Percentiles rank a stretch among this genome's conserved stretches.
phyloP scores from a whole-genome alignment of 2,329 filamentous ascomycete species.

The Aspergillus luchuensis region DNA sequence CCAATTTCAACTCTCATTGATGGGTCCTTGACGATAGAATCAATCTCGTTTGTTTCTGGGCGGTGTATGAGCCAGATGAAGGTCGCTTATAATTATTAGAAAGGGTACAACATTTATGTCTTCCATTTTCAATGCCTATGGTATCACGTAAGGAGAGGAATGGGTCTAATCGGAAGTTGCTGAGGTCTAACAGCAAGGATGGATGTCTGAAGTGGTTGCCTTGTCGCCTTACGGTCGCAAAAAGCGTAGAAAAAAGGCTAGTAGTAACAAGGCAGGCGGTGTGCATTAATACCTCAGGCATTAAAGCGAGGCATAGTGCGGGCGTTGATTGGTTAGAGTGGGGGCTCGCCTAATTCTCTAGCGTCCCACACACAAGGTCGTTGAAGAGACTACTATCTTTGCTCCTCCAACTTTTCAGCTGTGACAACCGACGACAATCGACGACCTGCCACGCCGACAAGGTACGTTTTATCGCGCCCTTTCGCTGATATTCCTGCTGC shows the following conservation, averaged over 20 bases:
- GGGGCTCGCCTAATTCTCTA: constrained; percentile 44
- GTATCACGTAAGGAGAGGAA: too few relatives aligned
- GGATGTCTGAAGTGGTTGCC: neutral
- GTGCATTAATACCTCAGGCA: constrained; percentile 18
- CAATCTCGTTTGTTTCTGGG: neutral
- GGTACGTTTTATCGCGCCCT: constrained; percentile 35
- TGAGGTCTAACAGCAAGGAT: neutral
- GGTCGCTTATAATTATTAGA: neutral
- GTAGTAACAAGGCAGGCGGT: neutral
- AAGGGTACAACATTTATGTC: too few relatives aligned
- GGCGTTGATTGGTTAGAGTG: constrained; percentile 26
- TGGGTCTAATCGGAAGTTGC: too few relatives aligned
- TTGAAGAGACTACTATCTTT: constrained; percentile 28
- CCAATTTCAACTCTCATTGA: neutral
- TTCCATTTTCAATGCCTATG: too few relatives aligned
- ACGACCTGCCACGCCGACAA: constrained; percentile 49
- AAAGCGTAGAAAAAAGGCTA: neutral
- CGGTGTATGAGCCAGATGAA: neutral
- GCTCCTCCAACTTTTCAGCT: constrained; percentile 39
- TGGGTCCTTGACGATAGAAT: neutral
- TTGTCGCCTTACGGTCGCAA: constrained; percentile 15
- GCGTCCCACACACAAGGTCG: constrained; percentile 47
- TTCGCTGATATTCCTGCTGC: neutral
- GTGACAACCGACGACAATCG: constrained; percentile 47
- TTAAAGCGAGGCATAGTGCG: too few relatives aligned